Percentiles rank a stretch among this genome's conserved stretches.
These are phyloP conservation scores for Conidiobolus incongruus DNA, from an alignment of 371 early-diverging fungal species.

Conservation along the genomic window DNA sequence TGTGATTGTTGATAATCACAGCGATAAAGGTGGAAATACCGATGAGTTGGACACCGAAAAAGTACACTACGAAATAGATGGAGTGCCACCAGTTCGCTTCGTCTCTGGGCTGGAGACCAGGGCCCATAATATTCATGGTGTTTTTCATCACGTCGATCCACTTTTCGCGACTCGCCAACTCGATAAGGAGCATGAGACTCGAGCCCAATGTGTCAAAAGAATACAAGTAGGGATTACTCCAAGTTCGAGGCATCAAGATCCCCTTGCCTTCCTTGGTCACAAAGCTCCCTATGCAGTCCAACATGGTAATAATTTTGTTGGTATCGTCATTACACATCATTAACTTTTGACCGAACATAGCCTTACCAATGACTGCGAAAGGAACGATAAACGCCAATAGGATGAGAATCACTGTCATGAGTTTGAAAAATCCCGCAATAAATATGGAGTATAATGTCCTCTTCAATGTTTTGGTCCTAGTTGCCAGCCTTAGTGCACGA, in stretches of 20 bases:
- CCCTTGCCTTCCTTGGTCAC: conserved; percentile 7
- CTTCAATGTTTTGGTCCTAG: conserved; percentile 23
- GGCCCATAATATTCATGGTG: conserved; percentile 18
- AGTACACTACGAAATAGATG: conserved; percentile 38
- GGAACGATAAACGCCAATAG: conserved; percentile 34
- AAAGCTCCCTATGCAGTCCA: conserved; percentile 18
- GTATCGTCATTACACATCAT: conserved; percentile 26
- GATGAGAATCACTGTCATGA: conserved; percentile 28
- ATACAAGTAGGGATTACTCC: conserved; percentile 35
- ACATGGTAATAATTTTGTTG: neutral
- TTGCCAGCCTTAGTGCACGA: conserved; percentile 35
- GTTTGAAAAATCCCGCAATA: conserved; percentile 22
- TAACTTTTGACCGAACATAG: conserved; percentile 29
- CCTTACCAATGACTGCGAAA: conserved; percentile 38
- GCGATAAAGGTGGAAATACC: conserved; percentile 41
- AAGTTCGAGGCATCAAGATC: conserved; percentile 25
- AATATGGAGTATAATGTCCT: conserved; percentile 33
- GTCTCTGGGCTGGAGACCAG: conserved; percentile 9
- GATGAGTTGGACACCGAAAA: conserved; percentile 32
- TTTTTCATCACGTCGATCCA: conserved; percentile 38
- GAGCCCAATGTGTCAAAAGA: conserved; percentile 39
- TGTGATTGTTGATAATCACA: conserved; percentile 40
- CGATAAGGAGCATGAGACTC: conserved; percentile 30
- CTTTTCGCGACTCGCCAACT: conserved; percentile 42
- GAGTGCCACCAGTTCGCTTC: conserved; percentile 27